Conservation (phyloP, 2,329 filamentous ascomycete species). For the Claviceps citrina region DNA sequence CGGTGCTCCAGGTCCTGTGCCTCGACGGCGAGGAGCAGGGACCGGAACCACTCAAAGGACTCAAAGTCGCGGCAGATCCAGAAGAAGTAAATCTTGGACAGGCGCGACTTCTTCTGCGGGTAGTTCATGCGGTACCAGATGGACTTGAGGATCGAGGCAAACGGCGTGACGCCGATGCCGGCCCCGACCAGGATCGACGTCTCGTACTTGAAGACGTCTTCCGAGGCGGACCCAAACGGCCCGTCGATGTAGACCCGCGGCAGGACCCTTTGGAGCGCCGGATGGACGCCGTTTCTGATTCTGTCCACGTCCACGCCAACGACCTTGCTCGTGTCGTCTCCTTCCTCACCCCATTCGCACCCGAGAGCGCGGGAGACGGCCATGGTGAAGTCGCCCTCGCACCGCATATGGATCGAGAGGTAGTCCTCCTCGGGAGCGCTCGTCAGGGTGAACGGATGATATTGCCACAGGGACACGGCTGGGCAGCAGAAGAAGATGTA, state of each 20-base stretch:
- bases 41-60: conserved; percentile 82
- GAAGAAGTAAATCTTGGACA: conserved; percentile 84
- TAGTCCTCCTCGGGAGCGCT: conserved; percentile 82
- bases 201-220: conserved; percentile 84
- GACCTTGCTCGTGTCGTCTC: conserved; percentile 44
- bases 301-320: conserved; percentile 49
- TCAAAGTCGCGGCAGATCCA: conserved; percentile 83
- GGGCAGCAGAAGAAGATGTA: conserved; percentile 85
- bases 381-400: conserved; percentile 69
- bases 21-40: conserved; percentile 68
- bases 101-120: conserved; percentile 60
- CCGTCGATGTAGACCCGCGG: conserved; percentile 73
- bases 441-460: conserved; percentile 75
- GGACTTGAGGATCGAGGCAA: conserved; percentile 74
- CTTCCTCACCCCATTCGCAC: conserved; percentile 50
- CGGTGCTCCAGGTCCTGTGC: conserved; percentile 69
- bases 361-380: conserved; percentile 54
- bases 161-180: conserved; percentile 75
- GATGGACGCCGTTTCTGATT: conserved; percentile 45
- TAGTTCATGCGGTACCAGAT: conserved; percentile 93
- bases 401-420: conserved; percentile 72
- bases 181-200: conserved; percentile 65
- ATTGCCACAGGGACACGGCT: conserved; percentile 75
- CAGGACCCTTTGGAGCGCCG: conserved; percentile 55
- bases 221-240: conserved; percentile 71